Evolutionary conservation across 805 yeast species (phyloP).

Genomic region (Lipomyces spencermartinsiae): DNA sequence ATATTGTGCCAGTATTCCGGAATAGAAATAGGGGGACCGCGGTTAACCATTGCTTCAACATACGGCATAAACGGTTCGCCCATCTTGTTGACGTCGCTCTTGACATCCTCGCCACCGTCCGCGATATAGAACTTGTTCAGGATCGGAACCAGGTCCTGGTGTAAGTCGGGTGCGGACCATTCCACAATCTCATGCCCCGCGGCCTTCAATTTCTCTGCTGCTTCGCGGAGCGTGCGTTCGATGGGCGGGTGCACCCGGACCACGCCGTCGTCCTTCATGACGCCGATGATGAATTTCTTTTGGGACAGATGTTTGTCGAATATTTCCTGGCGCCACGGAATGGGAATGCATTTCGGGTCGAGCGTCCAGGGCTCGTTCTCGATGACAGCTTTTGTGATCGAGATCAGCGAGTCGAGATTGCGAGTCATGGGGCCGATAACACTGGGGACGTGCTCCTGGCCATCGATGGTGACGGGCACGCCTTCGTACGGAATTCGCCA

Average conservation of each 20-base stretch:
- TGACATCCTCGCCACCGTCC: slow-evolving; percentile 53
- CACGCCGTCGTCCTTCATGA: slow-evolving; percentile 53
- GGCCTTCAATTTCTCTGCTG: slow-evolving; percentile 59
- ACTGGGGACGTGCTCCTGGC: slow-evolving; percentile 61
- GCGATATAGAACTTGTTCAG: slow-evolving; percentile 52
- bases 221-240: slow-evolving; percentile 57
- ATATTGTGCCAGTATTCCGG: slow-evolving; percentile 46
- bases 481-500: slow-evolving; percentile 42
- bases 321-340: slow-evolving; percentile 55
- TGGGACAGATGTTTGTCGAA: slow-evolving; percentile 36
- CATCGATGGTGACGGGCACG: slow-evolving; percentile 52
- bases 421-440: slow-evolving; percentile 58
- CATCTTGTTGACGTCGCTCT: slow-evolving; percentile 45
- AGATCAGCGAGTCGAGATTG: slow-evolving; percentile 50
- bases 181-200: slow-evolving; percentile 64
- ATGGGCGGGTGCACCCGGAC: slow-evolving; percentile 65
- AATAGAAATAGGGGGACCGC: slow-evolving; percentile 48
- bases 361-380: slow-evolving; percentile 53
- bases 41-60: slow-evolving; percentile 48
- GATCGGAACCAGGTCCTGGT: slow-evolving; percentile 46
- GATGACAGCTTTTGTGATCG: slow-evolving; percentile 50
- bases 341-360: slow-evolving; percentile 59
- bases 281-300: slow-evolving; percentile 54
- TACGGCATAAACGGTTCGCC: slow-evolving; percentile 55
- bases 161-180: slow-evolving; percentile 51